phyloP scores from a whole-genome alignment of 306 rosid genomes.

The Begonia fuchsioides region DNA sequence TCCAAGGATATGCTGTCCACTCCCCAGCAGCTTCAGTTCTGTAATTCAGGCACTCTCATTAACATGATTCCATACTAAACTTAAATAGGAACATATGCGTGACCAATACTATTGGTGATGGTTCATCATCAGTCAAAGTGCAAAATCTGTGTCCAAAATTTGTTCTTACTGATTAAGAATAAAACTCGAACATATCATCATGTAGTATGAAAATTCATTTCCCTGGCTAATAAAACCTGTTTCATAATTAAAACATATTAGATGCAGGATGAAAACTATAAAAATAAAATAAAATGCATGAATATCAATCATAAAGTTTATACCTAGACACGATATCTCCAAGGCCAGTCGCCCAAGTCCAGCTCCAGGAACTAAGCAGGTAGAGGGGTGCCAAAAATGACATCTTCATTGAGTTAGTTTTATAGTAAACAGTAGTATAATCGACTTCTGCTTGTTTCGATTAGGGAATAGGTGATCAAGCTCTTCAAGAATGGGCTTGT shows the following conservation, averaged over 20 bases:
- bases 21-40: constrained; percentile 56
- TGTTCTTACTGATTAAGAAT: constrained; percentile 82
- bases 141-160: constrained; percentile 5
- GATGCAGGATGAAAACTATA: not conserved
- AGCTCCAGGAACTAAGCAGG: constrained; percentile 99
- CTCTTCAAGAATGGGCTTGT: constrained; percentile 84
- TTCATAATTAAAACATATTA: constrained; percentile 13
- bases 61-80: constrained; percentile 3
- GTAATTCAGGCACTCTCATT: constrained; percentile 17
- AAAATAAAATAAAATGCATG: not conserved
- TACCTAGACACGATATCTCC: constrained; percentile 85
- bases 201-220: constrained; percentile 95
- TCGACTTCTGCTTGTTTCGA: constrained; percentile 60
- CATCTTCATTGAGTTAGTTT: too few relatives aligned
- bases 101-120: not conserved
- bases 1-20: constrained; percentile 90
- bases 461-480: constrained; percentile 54
- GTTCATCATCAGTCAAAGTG: constrained; percentile 1
- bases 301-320: constrained; percentile 1
- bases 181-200: constrained; percentile 99
- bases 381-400: too few relatives aligned
- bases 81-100: constrained; percentile 3
- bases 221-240: constrained; percentile 93
- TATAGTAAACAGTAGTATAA: too few relatives aligned
- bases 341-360: constrained; percentile 96